Conservation (phyloP, 371 early-diverging fungal genomes). For the Mortierella sp. region DNA sequence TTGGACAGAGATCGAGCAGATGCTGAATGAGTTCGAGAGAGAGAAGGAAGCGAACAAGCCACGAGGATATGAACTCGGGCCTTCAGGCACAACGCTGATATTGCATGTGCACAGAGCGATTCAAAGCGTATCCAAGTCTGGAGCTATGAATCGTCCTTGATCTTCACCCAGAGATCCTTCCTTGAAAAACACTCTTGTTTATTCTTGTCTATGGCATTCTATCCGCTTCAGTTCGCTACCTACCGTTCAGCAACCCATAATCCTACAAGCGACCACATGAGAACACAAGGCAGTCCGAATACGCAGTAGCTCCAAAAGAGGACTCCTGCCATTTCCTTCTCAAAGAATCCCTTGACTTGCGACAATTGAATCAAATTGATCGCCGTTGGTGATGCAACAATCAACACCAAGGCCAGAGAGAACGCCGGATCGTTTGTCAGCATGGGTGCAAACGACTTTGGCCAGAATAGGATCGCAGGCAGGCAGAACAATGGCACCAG, state of each 20-base stretch:
- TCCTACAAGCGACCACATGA: conserved; percentile 61
- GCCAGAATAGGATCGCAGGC: conserved; percentile 58
- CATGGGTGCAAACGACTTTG: conserved; percentile 51
- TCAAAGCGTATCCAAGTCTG: too few relatives aligned
- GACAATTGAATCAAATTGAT: conserved; percentile 68
- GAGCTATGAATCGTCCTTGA: too few relatives aligned
- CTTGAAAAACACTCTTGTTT: too few relatives aligned
- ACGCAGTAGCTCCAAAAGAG: conserved; percentile 72
- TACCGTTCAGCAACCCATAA: conserved; percentile 49
- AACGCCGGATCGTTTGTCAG: conserved; percentile 64
- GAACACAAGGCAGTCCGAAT: conserved; percentile 62
- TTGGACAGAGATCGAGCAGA: too few relatives aligned
- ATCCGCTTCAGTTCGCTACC: too few relatives aligned
- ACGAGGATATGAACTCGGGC: too few relatives aligned
- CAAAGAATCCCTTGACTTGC: conserved; percentile 65
- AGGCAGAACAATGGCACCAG: conserved; percentile 59
- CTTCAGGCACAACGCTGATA: too few relatives aligned
- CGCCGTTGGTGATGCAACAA: conserved; percentile 67
- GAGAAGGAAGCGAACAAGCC: too few relatives aligned
- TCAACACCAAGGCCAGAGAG: conserved; percentile 59
- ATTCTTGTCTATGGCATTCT: neutral
- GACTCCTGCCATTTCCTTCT: conserved; percentile 66
- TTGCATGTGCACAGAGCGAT: too few relatives aligned
- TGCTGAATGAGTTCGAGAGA: too few relatives aligned
- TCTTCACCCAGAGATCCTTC: too few relatives aligned